phyloP scores from a whole-genome alignment of 768 basidiomycete species.

The Myochromella boudieri region DNA sequence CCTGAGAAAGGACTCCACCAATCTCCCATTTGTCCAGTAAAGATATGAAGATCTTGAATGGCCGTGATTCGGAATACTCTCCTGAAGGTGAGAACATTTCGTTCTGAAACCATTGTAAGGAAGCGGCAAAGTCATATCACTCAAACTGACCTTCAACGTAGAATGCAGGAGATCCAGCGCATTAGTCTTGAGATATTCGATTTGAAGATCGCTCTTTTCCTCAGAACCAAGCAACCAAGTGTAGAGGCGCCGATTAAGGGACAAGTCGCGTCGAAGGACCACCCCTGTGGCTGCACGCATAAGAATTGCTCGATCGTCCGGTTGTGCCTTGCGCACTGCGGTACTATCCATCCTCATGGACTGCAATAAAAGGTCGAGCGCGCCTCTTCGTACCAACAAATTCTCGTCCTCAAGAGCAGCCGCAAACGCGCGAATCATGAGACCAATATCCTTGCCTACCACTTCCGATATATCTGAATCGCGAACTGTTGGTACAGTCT shows the following conservation, averaged over 20 bases:
- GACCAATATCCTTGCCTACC: constrained; percentile 83
- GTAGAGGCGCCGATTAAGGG: constrained; percentile 89
- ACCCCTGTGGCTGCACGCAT: constrained; percentile 87
- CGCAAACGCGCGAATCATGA: constrained; percentile 93
- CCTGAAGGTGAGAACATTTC: constrained; percentile 76
- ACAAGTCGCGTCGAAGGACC: constrained; percentile 89
- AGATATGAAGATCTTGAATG: constrained; percentile 96
- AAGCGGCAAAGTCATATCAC: constrained; percentile 1
- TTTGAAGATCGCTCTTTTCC: constrained; percentile 75
- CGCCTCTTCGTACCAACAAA: constrained; percentile 82
- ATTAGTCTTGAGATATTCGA: constrained; percentile 65
- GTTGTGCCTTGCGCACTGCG: constrained; percentile 65
- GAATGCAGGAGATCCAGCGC: constrained; percentile 68
- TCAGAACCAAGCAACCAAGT: constrained; percentile 89
- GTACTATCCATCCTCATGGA: constrained; percentile 72
- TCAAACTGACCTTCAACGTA: constrained; percentile 59
- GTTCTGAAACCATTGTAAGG: constrained; percentile 37
- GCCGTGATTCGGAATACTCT: constrained; percentile 76
- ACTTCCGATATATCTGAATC: constrained; percentile 61
- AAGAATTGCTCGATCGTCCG: constrained; percentile 76
- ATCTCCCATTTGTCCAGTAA: constrained; percentile 97
- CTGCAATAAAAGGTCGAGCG: constrained; percentile 81
- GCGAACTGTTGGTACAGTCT: neutral
- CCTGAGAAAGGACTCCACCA: constrained; percentile 76
- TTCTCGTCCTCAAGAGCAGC: constrained; percentile 93